Evolutionary conservation across 2,329 filamentous ascomycete species (phyloP), one percentile per base, ranked within the genome.

Genomic region (Penicillium sp.): DNA sequence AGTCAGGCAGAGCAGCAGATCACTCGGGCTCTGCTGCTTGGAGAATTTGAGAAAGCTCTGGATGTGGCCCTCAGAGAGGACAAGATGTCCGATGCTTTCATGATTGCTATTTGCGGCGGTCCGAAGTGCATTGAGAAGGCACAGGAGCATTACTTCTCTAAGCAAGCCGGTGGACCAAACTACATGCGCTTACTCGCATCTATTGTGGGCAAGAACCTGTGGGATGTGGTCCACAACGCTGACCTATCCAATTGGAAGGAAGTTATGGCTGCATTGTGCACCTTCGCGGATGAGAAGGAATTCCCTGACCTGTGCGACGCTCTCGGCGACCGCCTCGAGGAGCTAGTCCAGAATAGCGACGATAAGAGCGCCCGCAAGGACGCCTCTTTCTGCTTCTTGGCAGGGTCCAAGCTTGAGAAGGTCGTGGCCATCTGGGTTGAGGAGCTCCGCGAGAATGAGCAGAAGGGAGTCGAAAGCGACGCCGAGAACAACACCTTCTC

Each of bases 201-300:
- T 5, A 89, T 99, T 43, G 91, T 95, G 49, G 85, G 88, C 54
- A 97, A 97, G 77, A 96, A 99, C 64, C 79, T 99, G 1, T 97
- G 92, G 93, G 93, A 99, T 72, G 81, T 97, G 38, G 93, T 97
- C 7, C 89, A 97, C 73, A 99, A 99, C 64, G 93, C 92, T 7
- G 88, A 96, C 64, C 75, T 99, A 38, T 80, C 81, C 44, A 88
- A 93, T 72, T 99, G 93, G 95, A 97, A 95, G 73, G 93, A 97
- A 71, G 86, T 92, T 3, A 95, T 99, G 88, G 91, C 89, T 25
- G 88, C 91, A 1, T 76, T 99, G 46, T 99, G 93, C 79, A 97
- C 93, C 1, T 99, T 92, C 70, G 93, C 93, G 0, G 86, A 95
- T 55, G 87, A 90, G 37, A 81, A 82, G 33, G 92, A 99, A 61